Evolutionary conservation across 345 rosid species (phyloP).

Genomic region (Firmiana major): DNA sequence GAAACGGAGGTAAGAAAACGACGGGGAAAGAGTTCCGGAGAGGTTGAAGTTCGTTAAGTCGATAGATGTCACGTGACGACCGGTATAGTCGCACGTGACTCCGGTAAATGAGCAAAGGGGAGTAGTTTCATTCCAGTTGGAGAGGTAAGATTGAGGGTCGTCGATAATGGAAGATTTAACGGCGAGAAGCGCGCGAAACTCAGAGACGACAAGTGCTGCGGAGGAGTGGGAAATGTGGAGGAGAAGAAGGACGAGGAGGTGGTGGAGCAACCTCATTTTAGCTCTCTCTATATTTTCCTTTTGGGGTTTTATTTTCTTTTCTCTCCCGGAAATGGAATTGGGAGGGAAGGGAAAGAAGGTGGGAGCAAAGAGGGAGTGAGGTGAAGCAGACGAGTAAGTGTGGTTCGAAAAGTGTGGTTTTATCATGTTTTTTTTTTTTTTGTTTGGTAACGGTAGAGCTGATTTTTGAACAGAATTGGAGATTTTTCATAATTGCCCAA

Average conservation of each 20-base stretch:
- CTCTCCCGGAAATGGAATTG: conserved; percentile 12
- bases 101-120: conserved; percentile 59
- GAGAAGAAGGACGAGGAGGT: conserved; percentile 34
- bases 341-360: conserved; percentile 3
- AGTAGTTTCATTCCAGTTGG: conserved; percentile 60
- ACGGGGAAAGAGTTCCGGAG: conserved; percentile 64
- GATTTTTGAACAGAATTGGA: background rate
- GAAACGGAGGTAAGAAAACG: conserved; percentile 51
- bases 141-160: conserved; percentile 48
- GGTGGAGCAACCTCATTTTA: conserved; percentile 46
- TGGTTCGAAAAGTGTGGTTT: conserved; percentile 36
- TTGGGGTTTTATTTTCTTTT: background rate
- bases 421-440: conserved; percentile 8
- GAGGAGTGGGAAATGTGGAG: conserved; percentile 42
- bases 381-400: conserved; percentile 15
- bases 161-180: conserved; percentile 63
- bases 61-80: conserved; percentile 57
- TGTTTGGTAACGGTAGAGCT: background rate
- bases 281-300: background rate
- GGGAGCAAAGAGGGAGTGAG: background rate
- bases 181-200: conserved; percentile 68
- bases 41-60: conserved; percentile 67
- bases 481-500: conserved; percentile 22
- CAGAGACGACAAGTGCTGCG: conserved; percentile 41
- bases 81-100: conserved; percentile 64